Base-by-base conservation (phyloP, 331 rosid genomes). In the Quercus phellos region DNA sequence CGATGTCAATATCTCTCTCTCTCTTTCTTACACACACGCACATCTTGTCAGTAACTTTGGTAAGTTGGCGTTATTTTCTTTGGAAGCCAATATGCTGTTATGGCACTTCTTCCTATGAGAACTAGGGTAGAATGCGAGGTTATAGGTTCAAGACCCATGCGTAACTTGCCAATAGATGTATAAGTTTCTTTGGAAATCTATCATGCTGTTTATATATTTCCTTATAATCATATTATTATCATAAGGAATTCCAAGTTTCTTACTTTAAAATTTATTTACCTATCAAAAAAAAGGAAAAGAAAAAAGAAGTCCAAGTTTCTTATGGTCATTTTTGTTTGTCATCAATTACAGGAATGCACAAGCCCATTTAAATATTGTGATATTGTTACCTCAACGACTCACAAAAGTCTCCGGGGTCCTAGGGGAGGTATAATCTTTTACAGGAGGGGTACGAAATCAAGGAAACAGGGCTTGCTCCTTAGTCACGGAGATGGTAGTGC, bases 391-490 rank as follows among this genome's bases (percentile, higher is more conserved):
- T 93, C 96, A 60, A 91, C 96, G 35, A 93, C 92, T n/a, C 91
- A 93, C 93, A 93, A 93, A 85, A 90, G 95, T 74, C 95, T 90
- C 72, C 85, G 89, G 51, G 98, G 94, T 75, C 93, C 95, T 46
- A 89, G 93, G 87, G 94, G 96, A 71, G 96, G 98, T 70, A 89
- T 93, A 63, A 80, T 93, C 74, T 90, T 93, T 81, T 88, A 88
- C 66, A 83, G 94, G 76, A 90, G 71, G 83, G 96, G 93, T 61
- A 9, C 83, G 34, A 90, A 86, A 85, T 77, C 85, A 67, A 75
- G 84, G 82, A 88, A 77, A 74, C 96, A 84, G 81, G 90, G 88
- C 35, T 68, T 77, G 56, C 72, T 60, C 77, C 86, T 55, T 67
- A 80, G 70, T 72, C 74, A 80, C n/a, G 87, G 79, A 53, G 96